phyloP scores from a whole-genome alignment of 164 flowering plant genomes.

The Kingdonia uniflora region DNA sequence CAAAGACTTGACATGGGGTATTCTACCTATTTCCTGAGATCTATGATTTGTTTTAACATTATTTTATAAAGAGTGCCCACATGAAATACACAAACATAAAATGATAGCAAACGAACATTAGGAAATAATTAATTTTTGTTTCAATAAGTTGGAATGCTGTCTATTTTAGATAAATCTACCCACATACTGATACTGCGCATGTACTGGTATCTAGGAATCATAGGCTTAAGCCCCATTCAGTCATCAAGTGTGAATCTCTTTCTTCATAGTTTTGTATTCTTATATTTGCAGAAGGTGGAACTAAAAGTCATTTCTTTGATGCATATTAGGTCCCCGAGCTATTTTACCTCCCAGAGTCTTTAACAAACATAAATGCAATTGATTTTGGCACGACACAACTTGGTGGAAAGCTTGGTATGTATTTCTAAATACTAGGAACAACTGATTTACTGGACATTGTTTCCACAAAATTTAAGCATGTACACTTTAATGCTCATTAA shows the following conservation, averaged over 20 bases:
- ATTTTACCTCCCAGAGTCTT: slow-evolving; percentile 86
- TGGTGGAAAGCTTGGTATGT: slow-evolving; percentile 83
- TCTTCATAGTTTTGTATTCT: background rate
- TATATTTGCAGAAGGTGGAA: background rate
- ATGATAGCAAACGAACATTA: no score
- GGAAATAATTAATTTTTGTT: no score
- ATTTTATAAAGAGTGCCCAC: no score
- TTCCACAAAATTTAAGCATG: background rate
- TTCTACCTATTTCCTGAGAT: no score
- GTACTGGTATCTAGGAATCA: no score
- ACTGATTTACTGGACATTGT: background rate
- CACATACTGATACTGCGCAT: no score
- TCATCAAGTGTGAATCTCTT: background rate
- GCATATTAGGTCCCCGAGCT: slow-evolving; percentile 83
- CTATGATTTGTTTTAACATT: no score
- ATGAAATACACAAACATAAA: no score
- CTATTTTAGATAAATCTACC: no score
- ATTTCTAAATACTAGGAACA: background rate
- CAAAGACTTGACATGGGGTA: no score
- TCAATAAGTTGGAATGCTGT: no score
- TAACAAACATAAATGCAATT: slow-evolving; percentile 77
- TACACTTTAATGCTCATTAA: slow-evolving; percentile 1
- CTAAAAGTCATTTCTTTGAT: background rate
- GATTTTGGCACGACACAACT: slow-evolving; percentile 96
- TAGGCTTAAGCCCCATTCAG: background rate